Base-by-base conservation (phyloP, 1,139 yeast genomes). In the Blastobotrys raffinosifermentans region DNA sequence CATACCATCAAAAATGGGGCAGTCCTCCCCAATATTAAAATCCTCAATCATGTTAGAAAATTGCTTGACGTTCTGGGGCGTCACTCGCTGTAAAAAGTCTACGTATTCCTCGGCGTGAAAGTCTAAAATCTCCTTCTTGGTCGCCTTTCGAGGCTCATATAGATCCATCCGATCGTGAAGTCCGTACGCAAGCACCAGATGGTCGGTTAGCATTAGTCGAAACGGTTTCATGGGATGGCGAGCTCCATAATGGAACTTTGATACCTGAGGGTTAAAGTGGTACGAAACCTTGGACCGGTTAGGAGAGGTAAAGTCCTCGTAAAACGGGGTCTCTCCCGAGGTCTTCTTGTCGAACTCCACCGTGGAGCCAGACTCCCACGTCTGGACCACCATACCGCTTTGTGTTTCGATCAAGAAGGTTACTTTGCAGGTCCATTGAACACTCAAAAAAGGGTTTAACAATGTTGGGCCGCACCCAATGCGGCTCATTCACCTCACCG, bases 211-310 rank as follows among this genome's bases (percentile, higher is more conserved):
- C 89, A 89, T 82, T 40, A 91, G 68, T 44, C 98, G 66, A 60
- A 91, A 86, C n/a, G 98, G 98, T 57, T 91, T 91, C 98, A 91
- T 91, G 9, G 98, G 98, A 61, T 91, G 98, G 44, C 79, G 74
- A 0, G 86, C 83, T 10, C 97, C 97, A 61, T 83, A 87, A 55
- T 86, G 96, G 60, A 80, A 86, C 50, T 77, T 54, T 3, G 86
- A 72, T 0, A 82, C 94, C 39, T 80, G 78, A 25, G 93, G 86
- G 57, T 87, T 87, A 61, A 75, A 86, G 58, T 87, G 96, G 60
- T 87, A 87, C 9, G 95, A 84, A 0, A 87, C 96, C 49, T 75
- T 67, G 17, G 62, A 60, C 32, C 46, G 43, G 39, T 49, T 43
- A 4, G 54, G 39, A 8, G 52, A 36, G 23, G 43, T 32, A 35